phyloP scores from a whole-genome alignment of 1,139 yeast genomes.

The Taphrina pruni region DNA sequence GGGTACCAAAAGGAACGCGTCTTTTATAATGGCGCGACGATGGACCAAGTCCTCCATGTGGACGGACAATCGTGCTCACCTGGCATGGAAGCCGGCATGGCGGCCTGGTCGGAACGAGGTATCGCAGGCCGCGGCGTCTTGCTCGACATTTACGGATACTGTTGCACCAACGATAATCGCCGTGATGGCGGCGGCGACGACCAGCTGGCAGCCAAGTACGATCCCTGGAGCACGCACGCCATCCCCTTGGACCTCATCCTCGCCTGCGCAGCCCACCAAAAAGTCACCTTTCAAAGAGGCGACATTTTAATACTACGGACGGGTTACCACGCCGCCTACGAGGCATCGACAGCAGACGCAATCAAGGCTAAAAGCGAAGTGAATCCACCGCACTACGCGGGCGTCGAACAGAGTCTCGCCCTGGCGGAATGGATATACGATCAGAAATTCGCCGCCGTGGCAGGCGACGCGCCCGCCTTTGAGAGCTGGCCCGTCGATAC shows the following conservation, averaged over 20 bases:
- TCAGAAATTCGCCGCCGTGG: slow-evolving; percentile 49
- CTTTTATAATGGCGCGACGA: slow-evolving; percentile 49
- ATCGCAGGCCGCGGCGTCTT: slow-evolving; percentile 52
- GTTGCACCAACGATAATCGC: slow-evolving; percentile 27
- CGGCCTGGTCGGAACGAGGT: slow-evolving; percentile 50
- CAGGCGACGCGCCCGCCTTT: slow-evolving; percentile 49
- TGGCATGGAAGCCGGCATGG: slow-evolving; percentile 49
- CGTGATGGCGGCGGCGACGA: slow-evolving; percentile 41
- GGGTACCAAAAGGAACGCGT: slow-evolving; percentile 45
- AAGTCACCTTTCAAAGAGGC: slow-evolving; percentile 48
- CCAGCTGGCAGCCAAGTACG: slow-evolving; percentile 47
- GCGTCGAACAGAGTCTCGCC: slow-evolving; percentile 48
- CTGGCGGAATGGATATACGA: slow-evolving; percentile 48
- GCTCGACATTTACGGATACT: slow-evolving; percentile 49
- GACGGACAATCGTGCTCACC: slow-evolving; percentile 45
- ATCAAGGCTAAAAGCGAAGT: slow-evolving; percentile 42
- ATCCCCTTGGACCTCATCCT: slow-evolving; percentile 48
- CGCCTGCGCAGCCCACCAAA: slow-evolving; percentile 47
- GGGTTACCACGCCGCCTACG: slow-evolving; percentile 50
- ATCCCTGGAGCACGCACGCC: slow-evolving; percentile 47
- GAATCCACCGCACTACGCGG: slow-evolving; percentile 46
- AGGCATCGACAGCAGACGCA: slow-evolving; percentile 45
- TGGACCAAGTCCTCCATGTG: slow-evolving; percentile 47
- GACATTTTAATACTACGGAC: slow-evolving; percentile 50
- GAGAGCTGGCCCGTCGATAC: slow-evolving; percentile 48